Evolutionary conservation across 768 basidiomycete genomes (phyloP), one percentile per base, ranked within the genome.

Genomic region (Peribolospora baueri): DNA sequence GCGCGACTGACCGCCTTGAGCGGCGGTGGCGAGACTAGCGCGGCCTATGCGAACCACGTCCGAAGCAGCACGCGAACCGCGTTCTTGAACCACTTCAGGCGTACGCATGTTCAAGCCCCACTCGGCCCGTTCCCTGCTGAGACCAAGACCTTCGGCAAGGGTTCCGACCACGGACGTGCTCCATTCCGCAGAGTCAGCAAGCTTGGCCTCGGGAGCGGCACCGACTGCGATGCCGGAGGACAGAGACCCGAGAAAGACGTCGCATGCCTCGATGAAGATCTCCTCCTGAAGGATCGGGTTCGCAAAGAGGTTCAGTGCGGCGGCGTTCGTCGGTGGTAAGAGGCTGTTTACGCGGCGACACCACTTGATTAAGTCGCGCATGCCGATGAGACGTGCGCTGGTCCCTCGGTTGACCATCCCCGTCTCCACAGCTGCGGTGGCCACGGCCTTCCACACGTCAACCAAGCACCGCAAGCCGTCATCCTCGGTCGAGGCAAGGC

Each of bases 211-310:
- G 11, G 49, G 76, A 73, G 7, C 75, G 65, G 1, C 72, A 14
- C 60, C 58, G 5, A 38, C 39, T 46, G 58, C 46, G 45, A 58
- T 45, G 54, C 61, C 59, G 39, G 52, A 62, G 37, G 64, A 62
- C 13, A 64, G 37, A 1, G 78, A 74, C 43, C 85, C 84, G 60
- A 93, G 85, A 69, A 98, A 46, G 36, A 91, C 76, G 65, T 97
- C 93, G 14, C 81, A 74, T 0, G 84, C 84, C 63, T 88, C 84
- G 46, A 85, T 71, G 62, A 80, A 88, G 40, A 95, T 77, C 53
- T 88, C 85, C 66, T 97, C 90, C 46, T 87, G 78, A 2, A 90
- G 64, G 0, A 74, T 68, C 4, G 81, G 77, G 63, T 86, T 84
- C 4, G 80, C 70, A 61, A 86, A 77, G 48, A 80, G 61, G 13